phyloP scores from a whole-genome alignment of 352 stramenopile genomes.

The Phytophthora fragariaefolia region DNA sequence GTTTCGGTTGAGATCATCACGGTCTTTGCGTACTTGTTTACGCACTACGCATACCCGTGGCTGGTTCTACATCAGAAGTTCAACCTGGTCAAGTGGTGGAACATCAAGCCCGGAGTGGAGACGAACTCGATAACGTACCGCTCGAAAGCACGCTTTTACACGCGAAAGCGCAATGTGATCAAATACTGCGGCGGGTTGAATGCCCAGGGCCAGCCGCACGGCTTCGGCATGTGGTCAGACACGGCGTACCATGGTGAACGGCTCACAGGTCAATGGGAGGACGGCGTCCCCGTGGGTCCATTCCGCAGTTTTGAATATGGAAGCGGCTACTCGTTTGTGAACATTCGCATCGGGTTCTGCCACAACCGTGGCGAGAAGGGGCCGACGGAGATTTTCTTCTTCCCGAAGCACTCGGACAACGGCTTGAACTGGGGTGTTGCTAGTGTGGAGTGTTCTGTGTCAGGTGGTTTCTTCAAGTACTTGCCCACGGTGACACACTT shows the following conservation, averaged over 20 bases:
- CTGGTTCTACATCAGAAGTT: conserved; percentile 57
- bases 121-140: conserved; percentile 62
- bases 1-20: conserved; percentile 51
- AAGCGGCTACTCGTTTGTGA: conserved; percentile 77
- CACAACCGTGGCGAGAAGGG: conserved; percentile 51
- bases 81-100: conserved; percentile 56
- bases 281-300: conserved; percentile 75
- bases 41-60: conserved; percentile 72
- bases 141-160: conserved; percentile 55
- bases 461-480: conserved; percentile 76
- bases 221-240: conserved; percentile 76
- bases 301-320: conserved; percentile 80
- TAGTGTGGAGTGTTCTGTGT: conserved; percentile 81
- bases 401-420: conserved; percentile 51
- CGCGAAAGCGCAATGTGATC: conserved; percentile 51
- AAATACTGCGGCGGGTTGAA: conserved; percentile 76
- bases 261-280: conserved; percentile 69
- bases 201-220: conserved; percentile 59
- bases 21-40: conserved; percentile 62
- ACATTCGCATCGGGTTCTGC: conserved; percentile 76
- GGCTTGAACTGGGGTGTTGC: conserved; percentile 77
- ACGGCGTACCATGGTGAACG: conserved; percentile 76
- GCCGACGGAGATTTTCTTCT: conserved; percentile 52
- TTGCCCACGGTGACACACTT: conserved; percentile 63
- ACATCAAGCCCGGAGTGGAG: conserved; percentile 45